These are phyloP conservation scores for Silene noctiflora DNA, from an alignment of 179 eudicot genomes.

Conservation along the genomic window DNA sequence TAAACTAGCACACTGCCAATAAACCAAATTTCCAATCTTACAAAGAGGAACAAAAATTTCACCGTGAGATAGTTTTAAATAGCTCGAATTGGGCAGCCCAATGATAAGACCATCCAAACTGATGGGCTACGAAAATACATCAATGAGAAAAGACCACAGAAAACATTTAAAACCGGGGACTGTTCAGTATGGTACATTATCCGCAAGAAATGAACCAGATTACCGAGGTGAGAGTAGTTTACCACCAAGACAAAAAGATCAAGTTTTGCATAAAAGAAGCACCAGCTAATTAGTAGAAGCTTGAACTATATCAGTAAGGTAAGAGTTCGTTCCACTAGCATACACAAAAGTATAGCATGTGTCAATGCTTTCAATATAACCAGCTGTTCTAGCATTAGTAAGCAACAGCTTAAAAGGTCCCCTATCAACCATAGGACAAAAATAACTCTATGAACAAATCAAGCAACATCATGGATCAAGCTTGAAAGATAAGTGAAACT, in stretches of 20 bases:
- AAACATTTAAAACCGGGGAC: not conserved
- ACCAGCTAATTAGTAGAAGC: not conserved
- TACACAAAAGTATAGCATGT: not conserved
- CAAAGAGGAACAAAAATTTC: not conserved
- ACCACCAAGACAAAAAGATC: not conserved
- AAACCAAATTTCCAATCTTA: not conserved
- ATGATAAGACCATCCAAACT: not conserved
- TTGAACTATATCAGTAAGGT: not conserved
- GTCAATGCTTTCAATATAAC: no score
- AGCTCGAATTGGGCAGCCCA: not conserved
- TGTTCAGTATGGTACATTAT: not conserved
- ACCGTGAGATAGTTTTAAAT: not conserved
- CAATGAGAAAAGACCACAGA: not conserved
- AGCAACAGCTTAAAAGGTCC: not conserved
- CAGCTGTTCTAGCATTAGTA: not conserved
- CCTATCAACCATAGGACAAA: not conserved
- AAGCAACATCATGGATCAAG: not conserved
- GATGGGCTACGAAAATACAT: no score
- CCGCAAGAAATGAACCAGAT: not conserved
- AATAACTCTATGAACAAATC: not conserved
- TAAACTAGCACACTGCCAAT: not conserved
- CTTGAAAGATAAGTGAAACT: slow-evolving; percentile 2
- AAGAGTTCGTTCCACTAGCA: not conserved
- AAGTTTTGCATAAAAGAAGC: no score
- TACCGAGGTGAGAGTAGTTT: not conserved